These are phyloP conservation scores for Alternaria arbusti DNA, from an alignment of 2,329 filamentous ascomycete species.

Conservation along the genomic window DNA sequence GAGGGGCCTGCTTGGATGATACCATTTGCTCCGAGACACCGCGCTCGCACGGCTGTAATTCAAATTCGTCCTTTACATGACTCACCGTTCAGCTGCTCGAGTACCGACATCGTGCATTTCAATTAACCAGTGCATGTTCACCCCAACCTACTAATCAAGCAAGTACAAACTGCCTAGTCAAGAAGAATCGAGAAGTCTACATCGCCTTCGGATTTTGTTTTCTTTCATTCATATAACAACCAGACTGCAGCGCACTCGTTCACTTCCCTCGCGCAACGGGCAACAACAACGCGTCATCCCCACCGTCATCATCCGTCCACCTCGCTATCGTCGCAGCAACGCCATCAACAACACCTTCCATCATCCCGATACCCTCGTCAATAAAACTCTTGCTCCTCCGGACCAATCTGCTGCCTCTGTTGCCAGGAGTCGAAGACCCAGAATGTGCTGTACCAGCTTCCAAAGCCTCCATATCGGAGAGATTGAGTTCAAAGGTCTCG, in stretches of 20 bases:
- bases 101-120: not conserved
- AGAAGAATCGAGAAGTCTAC: not conserved
- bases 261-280: not conserved
- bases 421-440: not conserved
- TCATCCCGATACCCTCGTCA: not conserved
- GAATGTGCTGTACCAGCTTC: not conserved
- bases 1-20: not conserved
- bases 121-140: not conserved
- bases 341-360: constrained; percentile 2
- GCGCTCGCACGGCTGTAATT: not conserved
- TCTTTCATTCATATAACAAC: not conserved
- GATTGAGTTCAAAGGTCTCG: not conserved
- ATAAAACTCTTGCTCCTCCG: not conserved
- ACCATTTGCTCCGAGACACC: not conserved
- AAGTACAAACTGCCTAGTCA: not conserved
- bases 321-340: not conserved
- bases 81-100: not conserved
- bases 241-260: not conserved
- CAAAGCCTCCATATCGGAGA: not conserved
- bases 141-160: not conserved
- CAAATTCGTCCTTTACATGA: not conserved
- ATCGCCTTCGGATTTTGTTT: not conserved
- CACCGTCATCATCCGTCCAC: constrained; percentile 5
- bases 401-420: not conserved
- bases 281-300: constrained; percentile 6